Base-by-base conservation (phyloP, 352 stramenopile genomes). In the Globisporangium takayamanum region DNA sequence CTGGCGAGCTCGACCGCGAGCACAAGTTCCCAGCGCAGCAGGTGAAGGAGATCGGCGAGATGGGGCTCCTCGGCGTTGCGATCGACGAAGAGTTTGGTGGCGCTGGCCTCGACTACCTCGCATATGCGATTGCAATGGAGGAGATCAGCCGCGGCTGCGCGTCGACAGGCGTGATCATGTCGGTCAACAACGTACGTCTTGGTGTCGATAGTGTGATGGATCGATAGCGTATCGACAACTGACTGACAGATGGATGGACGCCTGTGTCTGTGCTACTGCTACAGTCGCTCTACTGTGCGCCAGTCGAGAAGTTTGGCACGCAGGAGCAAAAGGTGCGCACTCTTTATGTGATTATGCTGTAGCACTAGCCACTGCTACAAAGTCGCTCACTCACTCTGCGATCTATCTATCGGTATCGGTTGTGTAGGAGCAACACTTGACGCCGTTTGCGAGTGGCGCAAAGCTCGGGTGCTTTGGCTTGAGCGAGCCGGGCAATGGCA, bases 61-160 rank as follows among this genome's bases (percentile, higher is more conserved):
- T 98, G 65, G 95, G 95, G 3, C 70, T 99, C 22, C 97, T 99
- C 93, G 96, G 96, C 28, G 92, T 99, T 44, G 94, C 94, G 50
- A 84, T 98, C 25, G 63, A 79, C 39, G 78, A 91, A 30, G 67
- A 97, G 39, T 90, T 95, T 61, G 91, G 90, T 44, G 96, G 96
- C 25, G 87, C 87, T 6, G 96, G 89, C 11, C 81, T 99, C 49
- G 95, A 99, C 74, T 97, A 97, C 62, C 64, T 99, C 28, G 91
- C 91, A 8, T 99, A 99, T 71, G 90, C 95, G 22, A 98, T 99
- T 73, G 95, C 95, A 16, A 98, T 99, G 85, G 96, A 99, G 68
- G 95, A 99, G 76, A 98, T 99, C 64, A 97, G 82, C 59, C 89
- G 96, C 45, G 96, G 94, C 45, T 98, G 95, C 69, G 96, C 96